These are phyloP conservation scores for Stephania cephalantha DNA, from an alignment of 164 flowering plant species.

Conservation along the genomic window DNA sequence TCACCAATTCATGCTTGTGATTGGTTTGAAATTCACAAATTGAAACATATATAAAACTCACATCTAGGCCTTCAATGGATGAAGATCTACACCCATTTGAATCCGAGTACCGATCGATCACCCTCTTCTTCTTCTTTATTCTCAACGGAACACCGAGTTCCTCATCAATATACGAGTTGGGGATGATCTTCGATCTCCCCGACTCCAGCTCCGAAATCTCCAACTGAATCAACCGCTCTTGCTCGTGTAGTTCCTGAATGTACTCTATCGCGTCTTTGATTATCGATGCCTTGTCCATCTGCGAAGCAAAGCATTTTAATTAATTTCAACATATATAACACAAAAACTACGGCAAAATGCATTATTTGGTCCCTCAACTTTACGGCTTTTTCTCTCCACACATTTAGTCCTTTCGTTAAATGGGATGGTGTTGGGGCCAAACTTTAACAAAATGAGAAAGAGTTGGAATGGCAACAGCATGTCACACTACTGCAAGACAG, in stretches of 20 bases:
- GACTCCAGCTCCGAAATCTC: constrained; percentile 58
- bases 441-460: too few species aligned
- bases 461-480: too few species aligned
- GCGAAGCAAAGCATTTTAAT: constrained; percentile 4
- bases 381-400: too few species aligned
- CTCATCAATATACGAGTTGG: constrained; percentile 5
- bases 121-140: constrained; percentile 44
- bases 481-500: too few species aligned
- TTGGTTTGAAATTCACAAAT: too few species aligned
- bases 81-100: constrained; percentile 21
- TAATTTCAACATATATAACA: not conserved
- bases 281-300: constrained; percentile 93
- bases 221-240: constrained; percentile 42
- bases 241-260: constrained; percentile 64
- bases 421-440: too few species aligned
- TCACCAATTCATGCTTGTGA: too few species aligned
- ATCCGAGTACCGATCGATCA: constrained; percentile 21
- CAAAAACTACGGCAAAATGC: too few species aligned
- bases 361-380: too few species aligned
- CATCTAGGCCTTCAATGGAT: constrained; percentile 59
- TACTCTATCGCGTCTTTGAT: constrained; percentile 72
- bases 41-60: constrained; percentile 14
- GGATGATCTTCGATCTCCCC: constrained; percentile 26
- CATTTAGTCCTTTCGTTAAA: too few species aligned
- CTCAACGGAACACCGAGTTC: constrained; percentile 6